phyloP scores from a whole-genome alignment of 139 green algal species.

The Chlorella sp. region DNA sequence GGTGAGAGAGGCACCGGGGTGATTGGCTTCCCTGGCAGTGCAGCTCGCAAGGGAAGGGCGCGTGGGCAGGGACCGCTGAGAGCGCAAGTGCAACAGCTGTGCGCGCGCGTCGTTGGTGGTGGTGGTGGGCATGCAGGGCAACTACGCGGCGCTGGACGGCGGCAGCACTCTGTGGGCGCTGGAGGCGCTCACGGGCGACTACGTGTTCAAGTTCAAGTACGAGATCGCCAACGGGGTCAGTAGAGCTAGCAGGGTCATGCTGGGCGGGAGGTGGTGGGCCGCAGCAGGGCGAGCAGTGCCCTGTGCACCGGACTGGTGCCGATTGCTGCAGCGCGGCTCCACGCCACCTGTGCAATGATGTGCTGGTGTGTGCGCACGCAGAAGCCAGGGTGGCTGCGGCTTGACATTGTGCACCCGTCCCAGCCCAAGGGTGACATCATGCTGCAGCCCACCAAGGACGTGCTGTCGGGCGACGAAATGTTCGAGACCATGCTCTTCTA shows the following conservation, averaged over 20 bases:
- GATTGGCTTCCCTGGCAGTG: too few relatives aligned
- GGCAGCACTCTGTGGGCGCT: slow-evolving; percentile 33
- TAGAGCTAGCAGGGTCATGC: background rate
- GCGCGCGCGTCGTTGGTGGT: too few relatives aligned
- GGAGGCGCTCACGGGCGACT: slow-evolving; percentile 30
- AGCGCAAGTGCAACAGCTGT: too few relatives aligned
- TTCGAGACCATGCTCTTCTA: slow-evolving; percentile 37
- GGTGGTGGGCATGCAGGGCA: too few relatives aligned
- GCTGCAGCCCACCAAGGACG: slow-evolving; percentile 14
- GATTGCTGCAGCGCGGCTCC: too few relatives aligned
- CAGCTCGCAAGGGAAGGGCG: too few relatives aligned
- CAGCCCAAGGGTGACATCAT: slow-evolving; percentile 4
- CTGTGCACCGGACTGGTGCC: too few relatives aligned
- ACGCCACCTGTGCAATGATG: too few relatives aligned
- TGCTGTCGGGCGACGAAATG: slow-evolving; percentile 23
- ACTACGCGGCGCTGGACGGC: slow-evolving; percentile 37
- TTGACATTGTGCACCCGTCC: slow-evolving; percentile 27
- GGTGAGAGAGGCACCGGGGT: too few relatives aligned
- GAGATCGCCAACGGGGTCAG: slow-evolving; percentile 6
- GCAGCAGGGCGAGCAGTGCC: too few relatives aligned
- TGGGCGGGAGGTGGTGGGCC: background rate
- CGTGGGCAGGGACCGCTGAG: too few relatives aligned
- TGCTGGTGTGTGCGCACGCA: too few relatives aligned
- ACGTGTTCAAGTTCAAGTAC: slow-evolving; percentile 33
- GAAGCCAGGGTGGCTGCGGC: slow-evolving; percentile 14